A percentile compares a stretch with the other conserved stretches of the same genome.
These are phyloP conservation scores for Trichoderma hamatum DNA, from an alignment of 2,329 filamentous ascomycete genomes.

Conservation along the genomic window DNA sequence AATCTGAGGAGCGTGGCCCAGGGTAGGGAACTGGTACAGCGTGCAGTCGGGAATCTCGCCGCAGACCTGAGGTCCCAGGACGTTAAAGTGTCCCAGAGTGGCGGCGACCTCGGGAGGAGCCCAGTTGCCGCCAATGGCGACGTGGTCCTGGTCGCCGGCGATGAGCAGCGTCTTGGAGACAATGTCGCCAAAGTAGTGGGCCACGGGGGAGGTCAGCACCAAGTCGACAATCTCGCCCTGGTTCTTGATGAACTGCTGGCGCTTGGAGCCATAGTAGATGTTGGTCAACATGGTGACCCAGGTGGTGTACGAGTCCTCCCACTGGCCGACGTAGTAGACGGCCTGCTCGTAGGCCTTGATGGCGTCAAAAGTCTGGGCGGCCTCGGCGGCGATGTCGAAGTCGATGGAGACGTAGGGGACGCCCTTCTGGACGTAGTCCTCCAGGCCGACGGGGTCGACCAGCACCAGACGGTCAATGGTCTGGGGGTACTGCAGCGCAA, in stretches of 20 bases:
- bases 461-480: constrained; percentile 49
- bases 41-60: constrained; percentile 48
- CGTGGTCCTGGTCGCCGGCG: constrained; percentile 56
- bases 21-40: constrained; percentile 50
- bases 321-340: constrained; percentile 53
- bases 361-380: constrained; percentile 46
- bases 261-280: constrained; percentile 52
- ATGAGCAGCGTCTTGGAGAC: constrained; percentile 52
- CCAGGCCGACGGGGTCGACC: constrained; percentile 56
- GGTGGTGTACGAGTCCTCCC: constrained; percentile 53
- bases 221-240: constrained; percentile 58
- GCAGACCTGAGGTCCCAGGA: constrained; percentile 51
- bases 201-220: constrained; percentile 56
- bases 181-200: constrained; percentile 53
- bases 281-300: constrained; percentile 60
- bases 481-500: constrained; percentile 53
- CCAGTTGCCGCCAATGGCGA: constrained; percentile 59
- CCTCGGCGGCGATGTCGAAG: constrained; percentile 43
- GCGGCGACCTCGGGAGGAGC: constrained; percentile 47
- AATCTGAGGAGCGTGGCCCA: constrained; percentile 58
- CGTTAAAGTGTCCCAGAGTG: constrained; percentile 52
- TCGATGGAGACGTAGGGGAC: constrained; percentile 53
- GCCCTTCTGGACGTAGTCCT: constrained; percentile 55
- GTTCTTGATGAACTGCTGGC: constrained; percentile 48
- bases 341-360: constrained; percentile 52